A percentile compares a stretch with the other conserved stretches of the same genome.
Evolutionary conservation across 2,329 filamentous ascomycete species (phyloP).

Genomic region (Anthostomella pinea): DNA sequence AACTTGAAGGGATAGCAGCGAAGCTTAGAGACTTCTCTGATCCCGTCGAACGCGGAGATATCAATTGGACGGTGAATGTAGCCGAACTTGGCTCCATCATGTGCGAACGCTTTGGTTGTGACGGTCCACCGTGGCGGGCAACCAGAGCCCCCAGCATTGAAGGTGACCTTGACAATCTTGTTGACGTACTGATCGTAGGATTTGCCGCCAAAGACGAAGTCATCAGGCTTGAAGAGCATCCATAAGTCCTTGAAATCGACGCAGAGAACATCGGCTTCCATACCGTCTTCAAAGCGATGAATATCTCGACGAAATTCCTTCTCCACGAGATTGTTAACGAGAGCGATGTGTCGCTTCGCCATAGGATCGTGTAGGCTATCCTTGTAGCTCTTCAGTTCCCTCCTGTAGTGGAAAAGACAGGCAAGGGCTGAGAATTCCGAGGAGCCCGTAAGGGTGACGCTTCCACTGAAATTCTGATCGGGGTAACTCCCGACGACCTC

Average conservation of each 20-base stretch:
- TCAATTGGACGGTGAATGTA: constrained; percentile 1
- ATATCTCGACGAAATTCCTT: constrained; percentile 7
- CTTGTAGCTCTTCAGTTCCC: constrained; percentile 3
- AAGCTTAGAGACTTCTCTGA: constrained; percentile 1
- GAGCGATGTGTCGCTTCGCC: constrained; percentile 4
- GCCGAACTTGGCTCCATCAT: constrained; percentile 5
- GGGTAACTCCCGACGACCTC: constrained; percentile 5
- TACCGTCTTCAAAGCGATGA: constrained; percentile 7
- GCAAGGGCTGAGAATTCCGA: constrained; percentile 1
- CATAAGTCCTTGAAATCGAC: constrained; percentile 12
- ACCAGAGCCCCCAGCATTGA: background rate
- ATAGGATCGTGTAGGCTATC: constrained; percentile 2
- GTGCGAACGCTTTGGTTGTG: constrained; percentile 2
- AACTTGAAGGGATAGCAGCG: constrained; percentile 3
- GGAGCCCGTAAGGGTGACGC: constrained; percentile 7
- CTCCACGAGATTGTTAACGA: constrained; percentile 2
- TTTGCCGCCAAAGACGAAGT: constrained; percentile 5
- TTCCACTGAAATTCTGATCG: constrained; percentile 7
- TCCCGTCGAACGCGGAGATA: constrained; percentile 2
- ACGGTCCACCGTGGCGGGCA: constrained; percentile 3
- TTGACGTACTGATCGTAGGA: constrained; percentile 4
- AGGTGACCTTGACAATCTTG: constrained; percentile 2
- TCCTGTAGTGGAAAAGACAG: constrained; percentile 9
- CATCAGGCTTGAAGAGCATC: constrained; percentile 13
- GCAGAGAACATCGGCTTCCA: constrained; percentile 2